Evolutionary conservation across 164 flowering plant genomes (phyloP).

Genomic region (Houttuynia cordata): DNA sequence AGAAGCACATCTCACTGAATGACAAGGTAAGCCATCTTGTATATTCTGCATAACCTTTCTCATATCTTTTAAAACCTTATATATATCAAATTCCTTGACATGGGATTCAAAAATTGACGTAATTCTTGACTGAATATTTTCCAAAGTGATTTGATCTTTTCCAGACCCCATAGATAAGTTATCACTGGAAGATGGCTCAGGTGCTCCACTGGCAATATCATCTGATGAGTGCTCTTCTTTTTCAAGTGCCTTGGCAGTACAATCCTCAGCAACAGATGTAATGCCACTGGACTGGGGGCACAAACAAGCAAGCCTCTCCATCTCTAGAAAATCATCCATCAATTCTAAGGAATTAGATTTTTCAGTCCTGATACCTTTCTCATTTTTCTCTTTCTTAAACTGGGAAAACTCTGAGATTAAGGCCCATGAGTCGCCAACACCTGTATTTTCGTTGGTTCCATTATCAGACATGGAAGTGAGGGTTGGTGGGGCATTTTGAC

Average conservation of each 20-base stretch:
- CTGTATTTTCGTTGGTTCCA: conserved; percentile 62
- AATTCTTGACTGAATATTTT: conserved; percentile 17
- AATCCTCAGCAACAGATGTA: conserved; percentile 6
- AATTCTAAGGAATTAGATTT: conserved; percentile 46
- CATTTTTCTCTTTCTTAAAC: conserved; percentile 42
- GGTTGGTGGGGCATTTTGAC: conserved; percentile 59
- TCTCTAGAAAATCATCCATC: conserved; percentile 96
- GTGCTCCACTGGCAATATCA: conserved; percentile 15
- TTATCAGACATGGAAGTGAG: conserved; percentile 84
- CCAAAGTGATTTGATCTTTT: conserved; percentile 5
- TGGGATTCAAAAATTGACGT: conserved; percentile 18
- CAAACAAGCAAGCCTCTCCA: conserved; percentile 84
- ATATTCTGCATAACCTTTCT: conserved; percentile 36
- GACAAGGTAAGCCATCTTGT: conserved; percentile 24
- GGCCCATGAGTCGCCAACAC: conserved; percentile 72
- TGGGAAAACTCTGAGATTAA: conserved; percentile 52
- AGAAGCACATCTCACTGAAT: conserved; percentile 11
- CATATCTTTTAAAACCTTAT: conserved; percentile 39
- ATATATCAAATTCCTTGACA: conserved; percentile 14
- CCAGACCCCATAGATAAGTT: conserved; percentile 7
- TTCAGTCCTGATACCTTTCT: conserved; percentile 35
- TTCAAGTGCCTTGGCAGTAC: not conserved
- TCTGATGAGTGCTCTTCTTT: conserved; percentile 12
- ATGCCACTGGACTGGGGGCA: conserved; percentile 39
- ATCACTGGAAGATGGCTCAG: conserved; percentile 11